These are phyloP conservation scores for Globisporangium acanthophoron DNA, from an alignment of 352 stramenopile genomes.

Conservation along the genomic window DNA sequence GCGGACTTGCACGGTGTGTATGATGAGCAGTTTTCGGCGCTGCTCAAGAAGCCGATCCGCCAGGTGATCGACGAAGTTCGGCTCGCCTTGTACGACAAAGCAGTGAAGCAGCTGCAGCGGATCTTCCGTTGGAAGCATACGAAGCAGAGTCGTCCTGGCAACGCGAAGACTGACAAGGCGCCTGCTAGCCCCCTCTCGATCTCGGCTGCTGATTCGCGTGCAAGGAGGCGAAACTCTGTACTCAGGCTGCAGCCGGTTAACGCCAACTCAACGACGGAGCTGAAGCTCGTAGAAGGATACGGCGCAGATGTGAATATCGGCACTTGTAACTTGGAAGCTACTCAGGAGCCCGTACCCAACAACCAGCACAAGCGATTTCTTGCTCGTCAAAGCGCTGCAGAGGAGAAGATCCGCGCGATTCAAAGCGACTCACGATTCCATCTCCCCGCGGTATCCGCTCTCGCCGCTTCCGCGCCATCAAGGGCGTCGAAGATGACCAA, in stretches of 20 bases:
- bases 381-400: slow-evolving; percentile 3
- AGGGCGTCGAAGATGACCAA: neutral
- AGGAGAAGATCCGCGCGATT: slow-evolving; percentile 20
- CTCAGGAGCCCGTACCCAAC: neutral
- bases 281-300: neutral
- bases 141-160: neutral
- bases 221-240: neutral
- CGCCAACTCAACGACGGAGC: neutral
- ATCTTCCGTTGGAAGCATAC: slow-evolving; percentile 47
- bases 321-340: neutral
- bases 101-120: slow-evolving; percentile 51
- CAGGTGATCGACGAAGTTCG: slow-evolving; percentile 57
- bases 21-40: slow-evolving; percentile 36
- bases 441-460: neutral
- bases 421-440: slow-evolving; percentile 17
- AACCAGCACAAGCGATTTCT: slow-evolving; percentile 13
- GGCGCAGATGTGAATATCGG: neutral
- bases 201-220: neutral
- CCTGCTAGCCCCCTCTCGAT: neutral
- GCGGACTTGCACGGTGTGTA: slow-evolving; percentile 37
- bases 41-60: slow-evolving; percentile 37
- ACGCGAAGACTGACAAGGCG: neutral
- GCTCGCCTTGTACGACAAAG: slow-evolving; percentile 49
- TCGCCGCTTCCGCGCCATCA: neutral
- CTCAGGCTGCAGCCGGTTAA: neutral